Base-by-base conservation (phyloP, 441 rosid species). In the Aquilaria agallochum region DNA sequence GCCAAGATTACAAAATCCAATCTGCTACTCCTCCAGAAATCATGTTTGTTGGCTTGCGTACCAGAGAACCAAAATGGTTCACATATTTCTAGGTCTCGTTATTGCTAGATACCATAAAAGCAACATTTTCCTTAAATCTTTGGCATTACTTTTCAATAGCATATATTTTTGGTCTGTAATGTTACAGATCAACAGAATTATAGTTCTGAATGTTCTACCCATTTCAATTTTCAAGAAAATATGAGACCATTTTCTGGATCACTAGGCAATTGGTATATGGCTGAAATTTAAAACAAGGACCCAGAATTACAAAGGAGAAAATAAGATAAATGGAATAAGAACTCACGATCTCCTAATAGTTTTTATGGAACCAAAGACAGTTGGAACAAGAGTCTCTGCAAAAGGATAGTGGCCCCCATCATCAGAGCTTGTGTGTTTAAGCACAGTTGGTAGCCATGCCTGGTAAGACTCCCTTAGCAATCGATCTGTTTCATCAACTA, bases 401-500 rank as follows among this genome's bases (percentile, higher is more conserved):
- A 30, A 53, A 66, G 83, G 74, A 71, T 79, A 62, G 49, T 70
- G 58, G 69, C 72, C 74, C 58, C 77, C 76, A n/a, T 73, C 64
- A 57, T 68, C 64, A 54, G 83, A 45, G 40, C 66, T 67, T 63
- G 95, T 83, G 62, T 78, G 66, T 60, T 85, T 76, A 77, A 95
- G 96, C 63, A 95, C 97, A 30, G 90, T 78, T 44, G 97, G 97
- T 71, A 95, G 85, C 99, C 99, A 95, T 2, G 95, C 83, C 71
- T 95, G 99, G 77, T 92, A 95, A 42, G 96, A 77, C 72, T 95
- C 99, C 72, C 98, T 86, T 56, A 89, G 97, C 68, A 95, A 70
- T 73, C 99, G 81, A 60, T 92, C 97, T 33, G 98, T 92, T 78
- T 95, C 97, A 79, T 92, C 99, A 65, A 90, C 97, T 70, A 90